phyloP scores from a whole-genome alignment of 1,139 yeast genomes.

The Lodderomyces metapsilosis region DNA sequence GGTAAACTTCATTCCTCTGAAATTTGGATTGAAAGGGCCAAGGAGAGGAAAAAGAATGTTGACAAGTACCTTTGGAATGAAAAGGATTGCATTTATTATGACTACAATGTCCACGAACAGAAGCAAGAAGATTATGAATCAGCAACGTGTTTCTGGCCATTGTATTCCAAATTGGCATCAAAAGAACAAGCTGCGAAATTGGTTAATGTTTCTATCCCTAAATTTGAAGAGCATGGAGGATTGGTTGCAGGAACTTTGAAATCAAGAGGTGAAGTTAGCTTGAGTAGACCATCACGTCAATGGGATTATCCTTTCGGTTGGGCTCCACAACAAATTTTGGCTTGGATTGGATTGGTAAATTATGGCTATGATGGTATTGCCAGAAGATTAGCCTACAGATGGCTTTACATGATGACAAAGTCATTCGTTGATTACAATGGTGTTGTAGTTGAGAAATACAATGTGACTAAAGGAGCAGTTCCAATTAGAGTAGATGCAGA shows the following conservation, averaged over 20 bases:
- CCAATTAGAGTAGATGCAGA: conserved; percentile 96
- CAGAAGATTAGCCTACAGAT: conserved; percentile 73
- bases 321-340: conserved; percentile 97
- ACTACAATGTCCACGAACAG: conserved; percentile 66
- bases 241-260: conserved; percentile 79
- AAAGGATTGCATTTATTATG: conserved; percentile 73
- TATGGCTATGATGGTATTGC: conserved; percentile 73
- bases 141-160: conserved; percentile 90
- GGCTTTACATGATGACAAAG: conserved; percentile 87
- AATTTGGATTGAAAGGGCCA: conserved; percentile 62
- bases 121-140: conserved; percentile 71
- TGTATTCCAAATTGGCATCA: conserved; percentile 80
- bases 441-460: conserved; percentile 93
- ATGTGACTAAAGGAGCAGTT: conserved; percentile 77
- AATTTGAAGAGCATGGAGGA: conserved; percentile 87
- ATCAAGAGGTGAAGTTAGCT: conserved; percentile 71
- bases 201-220: conserved; percentile 58
- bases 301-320: conserved; percentile 99
- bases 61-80: conserved; percentile 85
- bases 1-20: conserved; percentile 37
- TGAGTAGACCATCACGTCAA: conserved; percentile 81
- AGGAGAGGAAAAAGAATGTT: conserved; percentile 52
- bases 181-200: conserved; percentile 69
- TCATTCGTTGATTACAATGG: conserved; percentile 95
- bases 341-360: conserved; percentile 81